Conservation (phyloP, 2,329 filamentous ascomycete species). For the Diaporthe citrichinensis region DNA sequence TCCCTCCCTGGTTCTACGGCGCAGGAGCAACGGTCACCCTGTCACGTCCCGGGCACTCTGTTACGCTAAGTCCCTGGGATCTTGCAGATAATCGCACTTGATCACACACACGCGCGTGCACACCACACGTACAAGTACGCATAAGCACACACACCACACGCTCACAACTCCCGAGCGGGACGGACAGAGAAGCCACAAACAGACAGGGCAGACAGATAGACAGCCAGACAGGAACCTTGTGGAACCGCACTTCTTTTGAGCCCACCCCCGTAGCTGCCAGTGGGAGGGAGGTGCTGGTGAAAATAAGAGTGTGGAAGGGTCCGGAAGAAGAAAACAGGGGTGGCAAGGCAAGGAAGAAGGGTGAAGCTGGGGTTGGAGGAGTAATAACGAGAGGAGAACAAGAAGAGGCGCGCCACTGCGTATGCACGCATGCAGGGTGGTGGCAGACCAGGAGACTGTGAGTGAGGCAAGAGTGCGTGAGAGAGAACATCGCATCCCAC, state of each 20-base stretch:
- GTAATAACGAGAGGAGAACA: background rate
- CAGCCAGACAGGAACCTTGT: background rate
- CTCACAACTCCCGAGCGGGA: slow-evolving; percentile 25
- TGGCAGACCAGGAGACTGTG: slow-evolving; percentile 1
- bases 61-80: slow-evolving; percentile 28
- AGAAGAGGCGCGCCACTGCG: slow-evolving; percentile 15
- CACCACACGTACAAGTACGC: background rate
- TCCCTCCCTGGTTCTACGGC: background rate
- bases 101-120: slow-evolving; percentile 17
- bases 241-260: slow-evolving; percentile 3
- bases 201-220: background rate
- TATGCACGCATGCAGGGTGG: slow-evolving; percentile 27
- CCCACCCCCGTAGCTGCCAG: background rate
- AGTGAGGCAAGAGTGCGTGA: background rate
- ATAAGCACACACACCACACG: background rate
- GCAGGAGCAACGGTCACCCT: slow-evolving; percentile 12
- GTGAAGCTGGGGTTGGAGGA: slow-evolving; percentile 17
- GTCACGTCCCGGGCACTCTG: slow-evolving; percentile 26
- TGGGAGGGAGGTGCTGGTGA: background rate
- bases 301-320: slow-evolving; percentile 18
- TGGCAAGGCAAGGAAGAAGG: background rate
- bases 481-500: slow-evolving; percentile 5
- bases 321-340: background rate
- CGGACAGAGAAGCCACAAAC: slow-evolving; percentile 24
- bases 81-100: slow-evolving; percentile 29